These are phyloP conservation scores for Cryptosporidium sp. DNA, from an alignment of 169 alveolate species.

Conservation along the genomic window DNA sequence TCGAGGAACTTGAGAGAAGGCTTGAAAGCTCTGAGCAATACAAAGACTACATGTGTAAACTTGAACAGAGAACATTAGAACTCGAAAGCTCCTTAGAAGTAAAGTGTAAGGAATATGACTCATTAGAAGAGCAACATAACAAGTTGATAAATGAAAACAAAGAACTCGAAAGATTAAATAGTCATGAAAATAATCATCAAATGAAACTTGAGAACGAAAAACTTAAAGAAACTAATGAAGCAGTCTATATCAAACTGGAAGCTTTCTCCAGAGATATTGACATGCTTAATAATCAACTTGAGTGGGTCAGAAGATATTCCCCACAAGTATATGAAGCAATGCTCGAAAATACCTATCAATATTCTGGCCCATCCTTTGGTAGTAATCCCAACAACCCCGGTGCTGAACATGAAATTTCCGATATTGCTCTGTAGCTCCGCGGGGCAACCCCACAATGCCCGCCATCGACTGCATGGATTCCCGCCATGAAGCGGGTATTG, in stretches of 20 bases:
- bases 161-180: conserved; percentile 1
- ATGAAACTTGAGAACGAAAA: conserved; percentile 35
- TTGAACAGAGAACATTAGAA: background rate
- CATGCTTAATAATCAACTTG: conserved; percentile 50
- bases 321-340: conserved; percentile 67
- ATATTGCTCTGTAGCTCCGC: background rate
- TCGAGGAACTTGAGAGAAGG: background rate
- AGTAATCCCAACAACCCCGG: background rate
- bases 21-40: conserved; percentile 10
- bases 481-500: background rate
- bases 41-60: background rate
- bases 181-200: background rate
- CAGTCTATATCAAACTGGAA: conserved; percentile 54
- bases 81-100: conserved; percentile 8
- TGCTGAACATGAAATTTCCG: conserved; percentile 20
- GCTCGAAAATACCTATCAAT: conserved; percentile 40
- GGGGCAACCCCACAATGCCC: conserved; percentile 13
- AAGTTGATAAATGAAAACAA: background rate
- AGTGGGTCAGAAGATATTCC: conserved; percentile 72
- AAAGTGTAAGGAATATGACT: background rate
- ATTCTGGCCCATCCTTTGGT: background rate
- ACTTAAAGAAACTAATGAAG: conserved; percentile 54
- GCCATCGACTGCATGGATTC: background rate
- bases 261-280: conserved; percentile 70
- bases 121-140: background rate